Conservation (phyloP, 371 early-diverging fungal genomes). For the Lichtheimia ramosa region DNA sequence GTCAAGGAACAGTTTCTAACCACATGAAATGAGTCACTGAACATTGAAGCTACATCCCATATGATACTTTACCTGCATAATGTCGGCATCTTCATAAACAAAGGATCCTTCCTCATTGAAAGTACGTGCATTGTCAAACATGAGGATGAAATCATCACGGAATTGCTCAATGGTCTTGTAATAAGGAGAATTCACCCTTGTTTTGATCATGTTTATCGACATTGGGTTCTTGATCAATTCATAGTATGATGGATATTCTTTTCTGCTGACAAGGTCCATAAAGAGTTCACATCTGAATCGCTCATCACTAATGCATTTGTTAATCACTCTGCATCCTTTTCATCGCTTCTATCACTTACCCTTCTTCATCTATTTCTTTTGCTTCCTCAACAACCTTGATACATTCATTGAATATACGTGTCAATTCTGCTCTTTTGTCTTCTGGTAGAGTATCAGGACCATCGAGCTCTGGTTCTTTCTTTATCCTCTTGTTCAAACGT, state of each 20-base stretch:
- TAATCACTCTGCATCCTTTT: neutral
- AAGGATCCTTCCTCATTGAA: conserved; percentile 79
- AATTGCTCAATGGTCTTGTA: conserved; percentile 50
- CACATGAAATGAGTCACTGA: too few species aligned
- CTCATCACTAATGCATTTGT: conserved; percentile 13
- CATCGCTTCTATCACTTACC: conserved; percentile 5
- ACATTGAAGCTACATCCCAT: too few species aligned
- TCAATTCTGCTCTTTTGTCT: conserved; percentile 46
- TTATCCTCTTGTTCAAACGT: neutral
- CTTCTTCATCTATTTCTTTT: conserved; percentile 47
- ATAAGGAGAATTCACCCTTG: conserved; percentile 41
- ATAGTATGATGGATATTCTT: conserved; percentile 81
- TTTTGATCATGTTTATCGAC: conserved; percentile 62
- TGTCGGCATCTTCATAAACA: conserved; percentile 79
- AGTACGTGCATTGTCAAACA: conserved; percentile 79
- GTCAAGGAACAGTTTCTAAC: too few species aligned
- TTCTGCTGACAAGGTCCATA: conserved; percentile 64
- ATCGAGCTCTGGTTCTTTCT: conserved; percentile 15
- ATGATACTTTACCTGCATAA: conserved; percentile 31
- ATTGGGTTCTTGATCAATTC: conserved; percentile 76
- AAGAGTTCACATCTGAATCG: conserved; percentile 65
- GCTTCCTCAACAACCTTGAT: conserved; percentile 57
- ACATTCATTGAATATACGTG: conserved; percentile 47
- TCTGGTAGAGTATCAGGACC: conserved; percentile 9
- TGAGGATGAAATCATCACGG: conserved; percentile 56